A percentile compares a stretch with the other conserved stretches of the same genome.
Conservation (phyloP, 495 filamentous ascomycete genomes). For the Letharia columbiana region DNA sequence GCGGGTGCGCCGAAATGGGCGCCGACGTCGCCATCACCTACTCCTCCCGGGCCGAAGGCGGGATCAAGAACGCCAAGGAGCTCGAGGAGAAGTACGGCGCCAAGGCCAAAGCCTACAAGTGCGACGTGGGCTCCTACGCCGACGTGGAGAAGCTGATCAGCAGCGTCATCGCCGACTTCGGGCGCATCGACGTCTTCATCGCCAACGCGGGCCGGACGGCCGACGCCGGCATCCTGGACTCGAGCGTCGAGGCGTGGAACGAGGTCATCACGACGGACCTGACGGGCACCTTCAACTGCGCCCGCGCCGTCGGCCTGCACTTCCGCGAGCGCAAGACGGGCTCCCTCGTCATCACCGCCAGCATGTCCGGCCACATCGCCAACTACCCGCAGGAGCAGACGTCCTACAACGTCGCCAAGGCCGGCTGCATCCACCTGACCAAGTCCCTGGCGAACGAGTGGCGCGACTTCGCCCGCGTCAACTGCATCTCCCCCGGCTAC, state of each 20-base stretch:
- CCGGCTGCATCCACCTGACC: slow-evolving; percentile 47
- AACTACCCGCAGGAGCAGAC: slow-evolving; percentile 76
- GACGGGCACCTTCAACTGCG: slow-evolving; percentile 60
- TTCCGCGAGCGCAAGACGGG: slow-evolving; percentile 55
- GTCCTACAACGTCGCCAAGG: slow-evolving; percentile 74
- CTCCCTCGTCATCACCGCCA: slow-evolving; percentile 54
- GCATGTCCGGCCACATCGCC: slow-evolving; percentile 65
- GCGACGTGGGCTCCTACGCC: slow-evolving; percentile 22
- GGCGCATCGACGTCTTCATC: slow-evolving; percentile 58
- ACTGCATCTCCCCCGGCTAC: slow-evolving; percentile 67
- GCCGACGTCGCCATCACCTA: slow-evolving; percentile 63
- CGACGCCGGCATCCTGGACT: slow-evolving; percentile 53
- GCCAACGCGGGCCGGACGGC: slow-evolving; percentile 63
- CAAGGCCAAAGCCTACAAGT: slow-evolving; percentile 59
- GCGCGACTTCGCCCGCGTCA: slow-evolving; percentile 68
- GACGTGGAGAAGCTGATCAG: slow-evolving; percentile 26
- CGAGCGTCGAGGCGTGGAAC: slow-evolving; percentile 55
- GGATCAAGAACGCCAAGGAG: slow-evolving; percentile 26
- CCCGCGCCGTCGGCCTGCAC: slow-evolving; percentile 55
- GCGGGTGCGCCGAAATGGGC: slow-evolving; percentile 64
- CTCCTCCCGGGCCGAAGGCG: slow-evolving; percentile 36
- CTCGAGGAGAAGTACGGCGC: slow-evolving; percentile 38
- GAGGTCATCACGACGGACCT: slow-evolving; percentile 59
- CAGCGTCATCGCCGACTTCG: slow-evolving; percentile 52
- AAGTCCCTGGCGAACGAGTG: slow-evolving; percentile 64